Percentiles rank a stretch among this genome's conserved stretches.
These are phyloP conservation scores for Scheffersomyces lignicola DNA, from an alignment of 1,139 yeast species.

Conservation along the genomic window DNA sequence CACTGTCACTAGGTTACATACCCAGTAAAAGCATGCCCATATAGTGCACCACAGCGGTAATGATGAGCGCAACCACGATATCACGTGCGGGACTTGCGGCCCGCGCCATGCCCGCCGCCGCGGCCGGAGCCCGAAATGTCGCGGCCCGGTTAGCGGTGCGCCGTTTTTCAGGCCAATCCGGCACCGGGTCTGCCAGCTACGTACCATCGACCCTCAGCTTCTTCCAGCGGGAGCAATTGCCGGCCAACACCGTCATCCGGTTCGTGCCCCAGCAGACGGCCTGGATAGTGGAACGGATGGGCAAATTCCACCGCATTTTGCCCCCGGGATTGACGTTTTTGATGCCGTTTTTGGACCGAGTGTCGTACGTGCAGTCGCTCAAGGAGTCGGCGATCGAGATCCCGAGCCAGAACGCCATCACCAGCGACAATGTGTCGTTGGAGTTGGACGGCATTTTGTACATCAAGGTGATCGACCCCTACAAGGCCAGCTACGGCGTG, in stretches of 20 bases:
- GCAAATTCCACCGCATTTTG: constrained; percentile 72
- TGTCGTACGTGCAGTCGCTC: constrained; percentile 77
- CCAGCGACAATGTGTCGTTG: constrained; percentile 81
- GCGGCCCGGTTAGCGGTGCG: no score
- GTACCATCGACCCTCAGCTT: constrained; percentile 41
- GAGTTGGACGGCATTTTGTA: constrained; percentile 85
- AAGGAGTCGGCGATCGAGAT: constrained; percentile 84
- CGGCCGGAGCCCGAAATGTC: no score
- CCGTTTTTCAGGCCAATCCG: no score
- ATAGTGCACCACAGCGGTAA: no score
- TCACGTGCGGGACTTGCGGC: no score
- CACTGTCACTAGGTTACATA: no score
- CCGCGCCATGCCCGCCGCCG: no score
- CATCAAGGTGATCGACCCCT: constrained; percentile 76
- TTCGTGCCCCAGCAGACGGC: constrained; percentile 92
- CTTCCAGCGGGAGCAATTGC: constrained; percentile 67
- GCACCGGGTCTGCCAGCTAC: not conserved
- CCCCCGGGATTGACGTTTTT: constrained; percentile 78
- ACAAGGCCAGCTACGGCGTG: constrained; percentile 84
- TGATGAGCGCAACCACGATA: no score
- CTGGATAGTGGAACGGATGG: constrained; percentile 92
- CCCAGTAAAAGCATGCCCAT: no score
- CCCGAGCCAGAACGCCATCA: constrained; percentile 82
- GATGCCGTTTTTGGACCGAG: constrained; percentile 70
- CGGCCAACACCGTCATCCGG: constrained; percentile 69